phyloP scores from a whole-genome alignment of 371 early-diverging fungal species.

The Syncephalastrum sp. region DNA sequence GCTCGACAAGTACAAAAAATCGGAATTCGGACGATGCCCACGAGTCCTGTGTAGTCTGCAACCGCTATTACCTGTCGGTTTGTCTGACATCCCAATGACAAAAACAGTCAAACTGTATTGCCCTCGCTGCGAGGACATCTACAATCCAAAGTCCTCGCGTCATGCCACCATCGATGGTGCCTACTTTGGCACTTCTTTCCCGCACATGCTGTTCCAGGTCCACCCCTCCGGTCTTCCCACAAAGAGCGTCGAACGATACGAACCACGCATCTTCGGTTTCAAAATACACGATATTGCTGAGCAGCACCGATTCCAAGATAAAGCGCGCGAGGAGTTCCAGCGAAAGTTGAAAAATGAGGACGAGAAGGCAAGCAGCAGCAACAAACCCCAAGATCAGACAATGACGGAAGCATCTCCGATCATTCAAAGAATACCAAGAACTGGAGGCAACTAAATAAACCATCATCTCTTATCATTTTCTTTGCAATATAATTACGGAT shows the following conservation, averaged over 20 bases:
- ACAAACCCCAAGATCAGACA: not conserved
- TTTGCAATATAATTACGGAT: no score
- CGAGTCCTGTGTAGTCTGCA: constrained; percentile 86
- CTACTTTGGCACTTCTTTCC: constrained; percentile 97
- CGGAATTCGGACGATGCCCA: constrained; percentile 96
- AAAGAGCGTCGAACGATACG: constrained; percentile 70
- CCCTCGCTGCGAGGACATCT: constrained; percentile 92
- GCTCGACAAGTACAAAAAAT: constrained; percentile 84
- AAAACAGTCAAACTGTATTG: constrained; percentile 92
- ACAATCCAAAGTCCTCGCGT: constrained; percentile 83
- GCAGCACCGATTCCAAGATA: constrained; percentile 89
- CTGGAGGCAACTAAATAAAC: no score
- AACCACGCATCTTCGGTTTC: constrained; percentile 97
- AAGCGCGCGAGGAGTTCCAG: constrained; percentile 65
- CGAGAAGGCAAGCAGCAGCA: constrained; percentile 10
- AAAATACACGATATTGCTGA: constrained; percentile 82
- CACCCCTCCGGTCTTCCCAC: constrained; percentile 85
- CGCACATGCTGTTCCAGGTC: constrained; percentile 93
- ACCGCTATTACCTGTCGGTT: constrained; percentile 87
- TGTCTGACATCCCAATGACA: constrained; percentile 80
- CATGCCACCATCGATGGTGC: constrained; percentile 93
- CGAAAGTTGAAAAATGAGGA: constrained; percentile 23
- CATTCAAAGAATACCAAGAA: no score
- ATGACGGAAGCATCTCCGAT: no score
- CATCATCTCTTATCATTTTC: no score